Percentiles rank a stretch among this genome's conserved stretches.
Evolutionary conservation across 495 filamentous ascomycete genomes (phyloP).

Genomic region (Hypoxylon perforatum): DNA sequence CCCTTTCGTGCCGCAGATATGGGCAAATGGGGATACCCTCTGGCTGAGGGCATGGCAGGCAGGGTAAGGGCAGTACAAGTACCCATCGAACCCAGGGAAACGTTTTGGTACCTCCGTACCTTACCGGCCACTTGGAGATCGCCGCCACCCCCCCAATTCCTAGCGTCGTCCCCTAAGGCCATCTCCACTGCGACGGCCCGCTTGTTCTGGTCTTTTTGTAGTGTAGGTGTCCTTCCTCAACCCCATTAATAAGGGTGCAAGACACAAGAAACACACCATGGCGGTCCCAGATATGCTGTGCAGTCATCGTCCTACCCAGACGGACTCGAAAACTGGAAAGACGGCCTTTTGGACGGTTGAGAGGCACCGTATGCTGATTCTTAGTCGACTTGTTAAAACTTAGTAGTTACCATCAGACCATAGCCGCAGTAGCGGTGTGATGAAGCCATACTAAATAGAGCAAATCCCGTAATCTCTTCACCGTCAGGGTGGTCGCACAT

Average conservation of each 20-base stretch:
- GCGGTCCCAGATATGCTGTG: constrained; percentile 29
- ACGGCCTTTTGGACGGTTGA: constrained; percentile 24
- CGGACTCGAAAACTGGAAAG: constrained; percentile 21
- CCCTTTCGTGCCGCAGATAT: constrained; percentile 15
- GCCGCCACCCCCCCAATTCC: constrained; percentile 42
- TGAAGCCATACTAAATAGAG: constrained; percentile 43
- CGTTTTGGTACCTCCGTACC: constrained; percentile 40
- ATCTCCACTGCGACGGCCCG: constrained; percentile 45
- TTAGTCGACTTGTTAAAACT: constrained; percentile 39
- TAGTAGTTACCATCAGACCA: constrained; percentile 40
- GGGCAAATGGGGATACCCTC: constrained; percentile 14
- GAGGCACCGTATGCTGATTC: constrained; percentile 29
- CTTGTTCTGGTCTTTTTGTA: constrained; percentile 39
- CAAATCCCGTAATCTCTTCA: constrained; percentile 41
- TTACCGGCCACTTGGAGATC: constrained; percentile 45
- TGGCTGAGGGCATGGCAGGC: constrained; percentile 4
- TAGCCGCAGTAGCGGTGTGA: constrained; percentile 44
- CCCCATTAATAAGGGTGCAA: constrained; percentile 30
- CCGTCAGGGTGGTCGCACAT: constrained; percentile 42
- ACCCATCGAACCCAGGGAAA: constrained; percentile 28
- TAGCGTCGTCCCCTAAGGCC: constrained; percentile 41
- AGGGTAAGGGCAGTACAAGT: constrained; percentile 26
- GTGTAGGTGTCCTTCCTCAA: constrained; percentile 26
- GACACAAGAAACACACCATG: constrained; percentile 32
- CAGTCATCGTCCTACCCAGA: constrained; percentile 25